Conservation (phyloP, 495 filamentous ascomycete species). For the Talaromyces wortmannii region DNA sequence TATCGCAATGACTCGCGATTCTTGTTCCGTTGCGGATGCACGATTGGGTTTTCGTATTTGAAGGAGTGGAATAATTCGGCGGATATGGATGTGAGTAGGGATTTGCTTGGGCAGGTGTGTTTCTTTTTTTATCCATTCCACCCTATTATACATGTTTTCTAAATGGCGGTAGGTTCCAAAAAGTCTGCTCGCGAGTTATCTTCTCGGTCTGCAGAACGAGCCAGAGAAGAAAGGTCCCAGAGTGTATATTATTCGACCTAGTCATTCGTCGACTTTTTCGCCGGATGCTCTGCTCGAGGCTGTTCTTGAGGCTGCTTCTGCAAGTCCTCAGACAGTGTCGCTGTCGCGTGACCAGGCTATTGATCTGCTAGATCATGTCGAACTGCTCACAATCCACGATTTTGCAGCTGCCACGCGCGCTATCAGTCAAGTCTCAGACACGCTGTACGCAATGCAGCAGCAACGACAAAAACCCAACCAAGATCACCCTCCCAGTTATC, state of each 20-base stretch:
- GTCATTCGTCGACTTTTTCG: conserved; percentile 75
- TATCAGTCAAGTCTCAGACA: conserved; percentile 23
- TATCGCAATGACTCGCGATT: conserved; percentile 15
- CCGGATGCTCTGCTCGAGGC: conserved; percentile 57
- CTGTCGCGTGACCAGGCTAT: conserved; percentile 28
- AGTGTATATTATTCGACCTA: conserved; percentile 55
- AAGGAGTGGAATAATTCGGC: conserved; percentile 8
- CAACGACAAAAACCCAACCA: conserved; percentile 1
- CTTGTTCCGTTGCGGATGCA: conserved; percentile 21
- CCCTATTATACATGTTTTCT: background rate
- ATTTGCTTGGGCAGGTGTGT: conserved; percentile 2
- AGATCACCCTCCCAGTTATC: background rate
- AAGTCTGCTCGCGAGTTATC: background rate
- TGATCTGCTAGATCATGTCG: conserved; percentile 26
- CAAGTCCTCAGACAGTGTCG: background rate
- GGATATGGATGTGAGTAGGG: background rate
- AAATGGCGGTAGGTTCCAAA: background rate
- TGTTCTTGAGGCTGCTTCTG: conserved; percentile 8
- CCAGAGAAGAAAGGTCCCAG: conserved; percentile 7
- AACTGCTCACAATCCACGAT: conserved; percentile 30
- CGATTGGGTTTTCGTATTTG: conserved; percentile 33
- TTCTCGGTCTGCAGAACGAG: background rate
- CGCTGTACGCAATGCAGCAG: conserved; percentile 13
- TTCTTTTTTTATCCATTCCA: background rate
- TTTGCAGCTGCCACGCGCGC: conserved; percentile 27